Base-by-base conservation (phyloP, 768 basidiomycete genomes). In the Boletus sp. region DNA sequence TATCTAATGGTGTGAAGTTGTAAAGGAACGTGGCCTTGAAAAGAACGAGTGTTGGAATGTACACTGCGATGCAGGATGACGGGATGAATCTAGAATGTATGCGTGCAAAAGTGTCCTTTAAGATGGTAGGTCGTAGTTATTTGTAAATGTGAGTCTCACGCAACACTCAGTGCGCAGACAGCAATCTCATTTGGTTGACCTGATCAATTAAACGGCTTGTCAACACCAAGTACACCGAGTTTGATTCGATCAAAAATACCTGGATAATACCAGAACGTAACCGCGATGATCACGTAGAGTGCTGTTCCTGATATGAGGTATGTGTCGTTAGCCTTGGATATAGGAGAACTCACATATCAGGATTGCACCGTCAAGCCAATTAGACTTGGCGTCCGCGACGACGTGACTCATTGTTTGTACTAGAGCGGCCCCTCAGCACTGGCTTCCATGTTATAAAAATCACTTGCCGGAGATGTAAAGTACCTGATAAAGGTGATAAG, bases 341-440 rank as follows among this genome's bases (percentile, higher is more conserved):
- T 3, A 40, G 14, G n/a, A 51, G 18, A 46, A 75, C 82, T 59
- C 70, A 84, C 86, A 82, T 78, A 89, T 86, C 24, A 93, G 64
- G 55, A 86, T 82, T 64, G 80, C 77, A 3, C 91, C 92, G 67
- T 94, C 91, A 15, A 94, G 76, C 84, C 92, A 94, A 68, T 92
- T 92, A 17, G 85, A 87, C 66, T 87, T 86, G 10, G 89, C 91
- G 65, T 94, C 92, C 52, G 85, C 79, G 1, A 93, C 83, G 18
- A 89, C 86, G 62, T 90, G 87, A 65, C 88, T 90, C 72, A 94
- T 89, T 12, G 90, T 90, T 58, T 92, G 76, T n/a, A 93, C 87
- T 87, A 59, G 20, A 60, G 29, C 54, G 36, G n/a, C 32, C 39
- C 10, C 7, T 65, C 35, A 66, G 55, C 17, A 48, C 14, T 39